A percentile compares a stretch with the other conserved stretches of the same genome.
Conservation (phyloP, 169 alveolate species). For the Eimeria maxima region DNA sequence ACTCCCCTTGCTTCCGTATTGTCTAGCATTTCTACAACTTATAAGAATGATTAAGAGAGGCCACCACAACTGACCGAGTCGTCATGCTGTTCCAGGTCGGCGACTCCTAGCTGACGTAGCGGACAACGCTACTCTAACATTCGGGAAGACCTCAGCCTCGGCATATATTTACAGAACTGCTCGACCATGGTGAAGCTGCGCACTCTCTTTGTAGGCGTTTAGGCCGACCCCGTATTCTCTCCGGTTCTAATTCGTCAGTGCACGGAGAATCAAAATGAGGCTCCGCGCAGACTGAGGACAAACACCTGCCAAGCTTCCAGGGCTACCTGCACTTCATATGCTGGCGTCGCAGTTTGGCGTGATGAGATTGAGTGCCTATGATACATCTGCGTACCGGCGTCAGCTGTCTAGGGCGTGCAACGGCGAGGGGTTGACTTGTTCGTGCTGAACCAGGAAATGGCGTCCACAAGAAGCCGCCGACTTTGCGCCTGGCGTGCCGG, state of each 20-base stretch:
- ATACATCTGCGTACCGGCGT: background rate
- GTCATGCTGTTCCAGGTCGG: background rate
- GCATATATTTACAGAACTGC: background rate
- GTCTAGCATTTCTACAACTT: background rate
- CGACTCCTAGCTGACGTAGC: background rate
- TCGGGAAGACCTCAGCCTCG: background rate
- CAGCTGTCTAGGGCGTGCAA: background rate
- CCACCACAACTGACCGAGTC: background rate
- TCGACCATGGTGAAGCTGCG: background rate
- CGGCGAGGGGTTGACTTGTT: background rate
- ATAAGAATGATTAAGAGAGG: background rate
- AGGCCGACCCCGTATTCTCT: background rate
- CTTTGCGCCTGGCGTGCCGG: conserved; percentile 36
- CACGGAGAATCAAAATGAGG: background rate
- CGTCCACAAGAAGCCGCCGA: background rate
- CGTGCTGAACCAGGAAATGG: background rate
- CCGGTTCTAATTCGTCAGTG: background rate
- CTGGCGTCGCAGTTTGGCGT: background rate
- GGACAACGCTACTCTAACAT: background rate
- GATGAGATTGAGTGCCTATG: conserved; percentile 20
- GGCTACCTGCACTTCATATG: background rate
- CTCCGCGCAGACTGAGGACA: background rate
- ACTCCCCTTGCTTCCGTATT: background rate
- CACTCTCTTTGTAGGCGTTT: background rate
- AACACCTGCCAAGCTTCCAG: background rate